phyloP scores from a whole-genome alignment of 139 green algal species.

The Volvox reticuliferus region DNA sequence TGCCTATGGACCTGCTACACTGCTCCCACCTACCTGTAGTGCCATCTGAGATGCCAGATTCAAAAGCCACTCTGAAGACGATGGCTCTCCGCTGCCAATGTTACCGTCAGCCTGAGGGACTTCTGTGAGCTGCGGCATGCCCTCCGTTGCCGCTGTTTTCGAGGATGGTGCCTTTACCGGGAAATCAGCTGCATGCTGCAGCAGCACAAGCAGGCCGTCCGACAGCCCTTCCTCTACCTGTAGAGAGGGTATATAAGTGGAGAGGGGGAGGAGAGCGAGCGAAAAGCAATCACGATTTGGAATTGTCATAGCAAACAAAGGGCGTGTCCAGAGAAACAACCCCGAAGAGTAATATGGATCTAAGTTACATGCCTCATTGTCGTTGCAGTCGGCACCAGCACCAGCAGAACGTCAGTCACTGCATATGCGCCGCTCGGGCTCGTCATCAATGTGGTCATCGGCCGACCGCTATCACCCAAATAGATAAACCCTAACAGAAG shows the following conservation, averaged over 20 bases:
- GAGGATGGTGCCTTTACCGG: background rate
- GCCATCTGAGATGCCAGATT: constrained; percentile 60
- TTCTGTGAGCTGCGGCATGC: background rate
- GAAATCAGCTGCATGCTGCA: background rate
- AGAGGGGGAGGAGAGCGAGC: too few species aligned
- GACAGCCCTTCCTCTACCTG: constrained; percentile 42
- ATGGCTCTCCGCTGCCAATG: background rate
- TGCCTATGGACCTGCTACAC: too few species aligned
- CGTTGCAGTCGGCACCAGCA: constrained; percentile 46
- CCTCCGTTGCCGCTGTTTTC: background rate
- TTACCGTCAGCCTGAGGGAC: background rate
- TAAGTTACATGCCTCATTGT: constrained; percentile 75
- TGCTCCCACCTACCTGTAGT: constrained; percentile 52
- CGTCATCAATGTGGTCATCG: constrained; percentile 70
- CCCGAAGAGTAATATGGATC: too few species aligned
- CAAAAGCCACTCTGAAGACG: constrained; percentile 52
- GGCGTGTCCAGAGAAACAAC: too few species aligned
- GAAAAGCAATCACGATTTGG: too few species aligned
- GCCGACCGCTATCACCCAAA: background rate
- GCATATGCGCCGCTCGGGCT: constrained; percentile 56
- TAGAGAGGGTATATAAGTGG: too few species aligned
- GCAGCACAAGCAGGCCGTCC: constrained; percentile 31
- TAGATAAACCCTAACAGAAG: too few species aligned
- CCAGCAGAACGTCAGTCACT: constrained; percentile 54
- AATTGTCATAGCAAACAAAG: too few species aligned